Conservation (phyloP, 306 rosid species). For the Quercus rubra region DNA sequence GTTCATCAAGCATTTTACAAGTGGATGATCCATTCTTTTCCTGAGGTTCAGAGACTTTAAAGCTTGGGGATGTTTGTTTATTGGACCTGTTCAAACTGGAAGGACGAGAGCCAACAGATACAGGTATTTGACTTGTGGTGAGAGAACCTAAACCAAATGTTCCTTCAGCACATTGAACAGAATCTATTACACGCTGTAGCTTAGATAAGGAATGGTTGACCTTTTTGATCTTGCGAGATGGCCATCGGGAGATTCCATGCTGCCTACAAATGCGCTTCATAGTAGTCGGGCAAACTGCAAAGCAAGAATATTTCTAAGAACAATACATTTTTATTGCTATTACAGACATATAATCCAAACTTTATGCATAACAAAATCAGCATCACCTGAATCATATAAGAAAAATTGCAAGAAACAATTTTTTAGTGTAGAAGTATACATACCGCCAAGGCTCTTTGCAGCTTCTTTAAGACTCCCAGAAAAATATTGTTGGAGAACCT, state of each 20-base stretch:
- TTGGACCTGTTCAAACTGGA: constrained; percentile 39
- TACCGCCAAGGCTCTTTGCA: constrained; percentile 96
- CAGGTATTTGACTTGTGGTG: constrained; percentile 43
- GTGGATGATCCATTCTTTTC: constrained; percentile 44
- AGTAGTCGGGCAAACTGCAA: constrained; percentile 92
- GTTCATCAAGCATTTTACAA: constrained; percentile 31
- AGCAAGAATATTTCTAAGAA: constrained; percentile 19
- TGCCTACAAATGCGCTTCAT: constrained; percentile 95
- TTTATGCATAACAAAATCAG: not conserved
- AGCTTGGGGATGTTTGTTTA: constrained; percentile 34
- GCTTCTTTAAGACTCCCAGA: constrained; percentile 94
- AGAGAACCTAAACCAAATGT: constrained; percentile 61
- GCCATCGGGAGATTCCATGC: constrained; percentile 93
- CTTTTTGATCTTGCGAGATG: constrained; percentile 89
- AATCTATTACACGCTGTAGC: constrained; percentile 76
- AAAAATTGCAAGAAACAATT: constrained; percentile 3
- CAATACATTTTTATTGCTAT: constrained; percentile 5
- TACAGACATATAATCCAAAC: not conserved
- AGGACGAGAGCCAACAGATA: constrained; percentile 44
- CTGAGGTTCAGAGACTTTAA: constrained; percentile 33
- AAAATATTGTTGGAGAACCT: constrained; percentile 76
- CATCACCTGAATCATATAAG: constrained; percentile 3
- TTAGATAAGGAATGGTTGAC: constrained; percentile 75
- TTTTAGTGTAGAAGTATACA: constrained; percentile 35
- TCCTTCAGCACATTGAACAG: constrained; percentile 85